A percentile compares a stretch with the other conserved stretches of the same genome.
Conservation (phyloP, 768 basidiomycete species). For the Tulasnella sp. region DNA sequence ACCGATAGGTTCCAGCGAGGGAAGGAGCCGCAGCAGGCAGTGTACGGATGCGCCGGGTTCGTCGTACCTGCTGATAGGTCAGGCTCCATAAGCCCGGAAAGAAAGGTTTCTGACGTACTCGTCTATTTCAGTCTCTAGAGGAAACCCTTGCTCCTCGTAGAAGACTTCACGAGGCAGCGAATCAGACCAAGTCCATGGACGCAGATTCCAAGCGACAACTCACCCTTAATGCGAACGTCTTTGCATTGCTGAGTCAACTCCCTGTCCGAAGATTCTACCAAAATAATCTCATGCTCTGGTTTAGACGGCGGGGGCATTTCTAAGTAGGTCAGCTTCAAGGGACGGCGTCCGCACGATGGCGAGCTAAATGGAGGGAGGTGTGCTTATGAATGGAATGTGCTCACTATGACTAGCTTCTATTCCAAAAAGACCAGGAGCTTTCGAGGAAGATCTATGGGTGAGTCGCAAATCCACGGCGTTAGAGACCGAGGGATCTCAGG, state of each 20-base stretch:
- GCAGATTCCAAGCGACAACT: not conserved
- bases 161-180: conserved; percentile 45
- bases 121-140: conserved; percentile 71
- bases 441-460: not conserved
- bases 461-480: not conserved
- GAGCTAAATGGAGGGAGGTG: not conserved
- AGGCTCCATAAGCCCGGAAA: not conserved
- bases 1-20: conserved; percentile 60
- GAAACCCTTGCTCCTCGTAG: conserved; percentile 63
- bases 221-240: conserved; percentile 42
- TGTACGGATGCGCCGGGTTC: conserved; percentile 52
- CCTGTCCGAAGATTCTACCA: conserved; percentile 35
- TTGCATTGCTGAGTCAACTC: conserved; percentile 62
- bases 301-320: not conserved
- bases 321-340: not conserved
- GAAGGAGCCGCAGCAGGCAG: conserved; percentile 63
- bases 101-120: conserved; percentile 46
- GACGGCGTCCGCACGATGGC: not conserved
- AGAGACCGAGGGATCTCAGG: not conserved
- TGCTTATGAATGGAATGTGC: not conserved
- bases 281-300: conserved; percentile 57
- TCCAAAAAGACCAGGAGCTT: not conserved
- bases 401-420: not conserved
- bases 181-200: not conserved
- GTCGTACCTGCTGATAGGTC: conserved; percentile 48